These are phyloP conservation scores for Papilionanthe hybrid DNA, from an alignment of 116 monocot species.

Conservation along the genomic window DNA sequence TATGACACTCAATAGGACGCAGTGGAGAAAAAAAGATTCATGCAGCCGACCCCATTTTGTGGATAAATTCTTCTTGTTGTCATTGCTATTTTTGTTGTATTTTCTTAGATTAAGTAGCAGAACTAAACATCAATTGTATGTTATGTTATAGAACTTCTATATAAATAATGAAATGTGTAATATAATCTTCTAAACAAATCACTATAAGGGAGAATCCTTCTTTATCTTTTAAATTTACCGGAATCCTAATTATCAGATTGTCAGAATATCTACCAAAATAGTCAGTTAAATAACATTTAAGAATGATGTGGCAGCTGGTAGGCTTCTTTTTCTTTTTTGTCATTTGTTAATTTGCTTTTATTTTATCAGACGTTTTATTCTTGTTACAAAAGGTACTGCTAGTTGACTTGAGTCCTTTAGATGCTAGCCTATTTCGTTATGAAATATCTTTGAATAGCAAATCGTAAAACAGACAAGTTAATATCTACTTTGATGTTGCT, in stretches of 20 bases:
- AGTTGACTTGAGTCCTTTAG: not conserved
- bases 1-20: no score
- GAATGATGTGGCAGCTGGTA: not conserved
- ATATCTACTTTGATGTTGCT: constrained; percentile 6
- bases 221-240: not conserved
- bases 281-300: not conserved
- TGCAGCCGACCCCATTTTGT: no score
- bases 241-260: not conserved
- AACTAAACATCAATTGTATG: no score
- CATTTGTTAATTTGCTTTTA: not conserved
- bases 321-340: not conserved
- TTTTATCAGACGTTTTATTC: not conserved
- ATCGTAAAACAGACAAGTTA: not conserved
- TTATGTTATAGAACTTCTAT: no score
- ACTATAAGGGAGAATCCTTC: no score
- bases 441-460: not conserved
- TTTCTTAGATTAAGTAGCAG: no score
- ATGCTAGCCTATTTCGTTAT: not conserved
- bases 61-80: no score
- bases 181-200: not conserved
- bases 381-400: not conserved
- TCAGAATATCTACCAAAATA: not conserved
- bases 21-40: no score
- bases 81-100: no score
- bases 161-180: no score